Percentiles rank a stretch among this genome's conserved stretches.
Evolutionary conservation across 1,139 yeast genomes (phyloP).

Genomic region (Scheffersomyces illinoinensis): DNA sequence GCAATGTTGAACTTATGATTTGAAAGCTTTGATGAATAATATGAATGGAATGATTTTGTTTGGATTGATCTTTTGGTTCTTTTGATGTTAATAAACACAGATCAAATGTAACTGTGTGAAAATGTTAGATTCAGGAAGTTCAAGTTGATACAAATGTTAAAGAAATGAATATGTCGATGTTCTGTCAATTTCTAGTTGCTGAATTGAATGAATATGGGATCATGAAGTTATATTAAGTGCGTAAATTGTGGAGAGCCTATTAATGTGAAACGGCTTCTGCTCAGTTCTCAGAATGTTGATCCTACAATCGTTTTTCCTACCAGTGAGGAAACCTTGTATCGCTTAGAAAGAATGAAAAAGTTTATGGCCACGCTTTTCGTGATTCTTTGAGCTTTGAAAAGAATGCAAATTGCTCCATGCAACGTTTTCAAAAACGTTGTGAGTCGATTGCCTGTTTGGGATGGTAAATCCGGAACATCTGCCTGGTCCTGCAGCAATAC

Average conservation of each 20-base stretch:
- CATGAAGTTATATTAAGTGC: neutral
- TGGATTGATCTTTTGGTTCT: too few relatives aligned
- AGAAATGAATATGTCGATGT: too few relatives aligned
- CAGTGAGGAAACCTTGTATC: too few relatives aligned
- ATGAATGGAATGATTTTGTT: too few relatives aligned
- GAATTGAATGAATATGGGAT: neutral
- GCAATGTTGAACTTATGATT: neutral
- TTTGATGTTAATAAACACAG: too few relatives aligned
- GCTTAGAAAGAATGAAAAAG: neutral
- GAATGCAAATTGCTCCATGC: neutral
- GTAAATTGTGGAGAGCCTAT: neutral
- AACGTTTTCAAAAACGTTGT: neutral
- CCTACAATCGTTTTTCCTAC: neutral
- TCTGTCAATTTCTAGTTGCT: neutral
- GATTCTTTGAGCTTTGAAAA: neutral
- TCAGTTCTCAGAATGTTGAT: neutral
- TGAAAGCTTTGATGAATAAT: neutral
- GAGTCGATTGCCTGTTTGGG: neutral
- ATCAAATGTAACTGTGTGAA: too few relatives aligned
- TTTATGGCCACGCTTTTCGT: neutral
- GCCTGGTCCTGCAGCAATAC: neutral
- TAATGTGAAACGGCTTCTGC: neutral
- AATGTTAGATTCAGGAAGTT: neutral
- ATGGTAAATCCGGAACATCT: neutral
- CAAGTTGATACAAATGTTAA: neutral